These are phyloP conservation scores for Alternaria atra DNA, from an alignment of 2,329 filamentous ascomycete species.

Conservation along the genomic window DNA sequence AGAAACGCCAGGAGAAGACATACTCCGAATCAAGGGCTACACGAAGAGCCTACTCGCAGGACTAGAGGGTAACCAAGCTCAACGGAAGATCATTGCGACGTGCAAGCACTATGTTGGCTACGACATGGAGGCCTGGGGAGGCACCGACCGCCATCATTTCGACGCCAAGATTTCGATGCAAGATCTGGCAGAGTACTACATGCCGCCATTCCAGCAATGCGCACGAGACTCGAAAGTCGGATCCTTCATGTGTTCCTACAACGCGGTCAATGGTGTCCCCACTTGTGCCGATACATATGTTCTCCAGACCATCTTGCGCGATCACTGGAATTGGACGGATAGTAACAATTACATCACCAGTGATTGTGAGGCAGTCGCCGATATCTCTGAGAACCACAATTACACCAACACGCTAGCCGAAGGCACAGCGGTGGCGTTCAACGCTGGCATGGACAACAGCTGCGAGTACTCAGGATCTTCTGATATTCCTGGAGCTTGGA, in stretches of 20 bases:
- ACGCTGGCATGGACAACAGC: conserved; percentile 63
- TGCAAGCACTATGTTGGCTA: conserved; percentile 57
- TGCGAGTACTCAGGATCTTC: conserved; percentile 57
- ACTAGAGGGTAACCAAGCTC: conserved; percentile 26
- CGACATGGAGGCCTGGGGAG: conserved; percentile 42
- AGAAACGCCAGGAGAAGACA: conserved; percentile 68
- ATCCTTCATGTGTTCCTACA: conserved; percentile 64
- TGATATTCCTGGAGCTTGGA: conserved; percentile 25
- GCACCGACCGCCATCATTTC: conserved; percentile 57
- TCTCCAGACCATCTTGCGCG: conserved; percentile 68
- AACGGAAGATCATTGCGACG: conserved; percentile 53
- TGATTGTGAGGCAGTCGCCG: conserved; percentile 71
- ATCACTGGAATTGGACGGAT: conserved; percentile 71
- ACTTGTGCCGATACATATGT: conserved; percentile 71
- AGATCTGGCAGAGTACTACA: conserved; percentile 73
- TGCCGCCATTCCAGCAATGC: conserved; percentile 68
- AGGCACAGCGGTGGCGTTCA: conserved; percentile 59
- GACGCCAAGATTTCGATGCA: conserved; percentile 67
- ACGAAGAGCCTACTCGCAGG: conserved; percentile 38
- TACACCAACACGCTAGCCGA: conserved; percentile 51
- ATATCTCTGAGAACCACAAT: conserved; percentile 64
- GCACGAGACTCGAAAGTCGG: conserved; percentile 57
- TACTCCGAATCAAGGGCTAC: conserved; percentile 61
- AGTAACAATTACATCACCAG: conserved; percentile 70
- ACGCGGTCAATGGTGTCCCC: conserved; percentile 72